These are phyloP conservation scores for Phytophthora citricola DNA, from an alignment of 352 stramenopile species.

Conservation along the genomic window DNA sequence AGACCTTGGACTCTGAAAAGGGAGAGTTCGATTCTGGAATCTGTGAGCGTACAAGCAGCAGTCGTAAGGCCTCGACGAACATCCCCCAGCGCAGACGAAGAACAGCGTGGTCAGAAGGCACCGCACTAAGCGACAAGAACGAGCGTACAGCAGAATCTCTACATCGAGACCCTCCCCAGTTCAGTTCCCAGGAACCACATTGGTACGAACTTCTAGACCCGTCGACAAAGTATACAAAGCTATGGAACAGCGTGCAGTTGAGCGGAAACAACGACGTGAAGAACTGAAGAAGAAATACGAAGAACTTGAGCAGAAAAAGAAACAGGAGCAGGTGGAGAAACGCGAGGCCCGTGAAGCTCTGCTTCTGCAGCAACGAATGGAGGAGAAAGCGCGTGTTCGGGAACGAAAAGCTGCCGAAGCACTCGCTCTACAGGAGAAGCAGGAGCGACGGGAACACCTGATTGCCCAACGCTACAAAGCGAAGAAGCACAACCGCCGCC, in stretches of 20 bases:
- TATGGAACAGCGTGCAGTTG: slow-evolving; percentile 62
- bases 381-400: slow-evolving; percentile 47
- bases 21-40: neutral
- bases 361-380: slow-evolving; percentile 44
- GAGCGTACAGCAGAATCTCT: slow-evolving; percentile 1
- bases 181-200: neutral
- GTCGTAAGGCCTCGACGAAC: neutral
- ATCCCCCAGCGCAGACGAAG: slow-evolving; percentile 2
- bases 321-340: slow-evolving; percentile 43
- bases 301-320: slow-evolving; percentile 55
- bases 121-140: neutral
- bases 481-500: slow-evolving; percentile 39
- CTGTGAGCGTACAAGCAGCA: neutral
- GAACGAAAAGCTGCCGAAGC: slow-evolving; percentile 51
- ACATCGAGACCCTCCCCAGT: neutral
- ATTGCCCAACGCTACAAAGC: slow-evolving; percentile 37
- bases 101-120: neutral
- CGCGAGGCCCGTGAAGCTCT: slow-evolving; percentile 48
- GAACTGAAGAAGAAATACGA: slow-evolving; percentile 62
- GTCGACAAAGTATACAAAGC: slow-evolving; percentile 54
- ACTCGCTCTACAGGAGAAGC: slow-evolving; percentile 38
- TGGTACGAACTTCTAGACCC: slow-evolving; percentile 3
- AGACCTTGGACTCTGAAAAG: slow-evolving; percentile 1
- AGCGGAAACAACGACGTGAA: slow-evolving; percentile 65
- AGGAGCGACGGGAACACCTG: slow-evolving; percentile 37